Evolutionary conservation across 371 early-diverging fungal genomes (phyloP).

Genomic region (Blakeslea trispora): DNA sequence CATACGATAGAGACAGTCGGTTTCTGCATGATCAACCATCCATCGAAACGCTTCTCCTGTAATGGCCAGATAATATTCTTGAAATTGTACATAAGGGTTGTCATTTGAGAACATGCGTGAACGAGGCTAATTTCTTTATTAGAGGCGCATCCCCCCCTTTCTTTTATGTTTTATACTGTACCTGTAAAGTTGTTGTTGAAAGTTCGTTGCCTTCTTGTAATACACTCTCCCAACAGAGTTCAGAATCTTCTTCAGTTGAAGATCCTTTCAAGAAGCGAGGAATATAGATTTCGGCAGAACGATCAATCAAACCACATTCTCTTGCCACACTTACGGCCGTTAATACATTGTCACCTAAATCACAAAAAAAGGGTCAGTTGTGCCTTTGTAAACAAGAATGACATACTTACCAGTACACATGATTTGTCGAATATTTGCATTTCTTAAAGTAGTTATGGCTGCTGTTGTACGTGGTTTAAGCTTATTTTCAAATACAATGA

Average conservation of each 20-base stretch:
- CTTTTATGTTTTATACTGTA: conserved; percentile 23
- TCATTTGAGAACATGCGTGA: not conserved
- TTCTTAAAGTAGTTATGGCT: conserved; percentile 82
- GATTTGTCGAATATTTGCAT: conserved; percentile 90
- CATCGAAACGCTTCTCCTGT: conserved; percentile 96
- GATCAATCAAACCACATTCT: conserved; percentile 82
- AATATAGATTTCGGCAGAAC: conserved; percentile 55
- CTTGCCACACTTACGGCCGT: conserved; percentile 97
- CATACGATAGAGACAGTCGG: conserved; percentile 75
- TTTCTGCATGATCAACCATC: conserved; percentile 84
- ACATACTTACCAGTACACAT: conserved; percentile 92
- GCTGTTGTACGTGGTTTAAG: conserved; percentile 87
- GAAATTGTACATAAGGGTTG: conserved; percentile 20
- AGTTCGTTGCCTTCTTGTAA: conserved; percentile 58
- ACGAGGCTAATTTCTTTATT: not conserved
- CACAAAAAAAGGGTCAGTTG: not conserved
- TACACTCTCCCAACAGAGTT: conserved; percentile 75
- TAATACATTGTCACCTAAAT: conserved; percentile 91
- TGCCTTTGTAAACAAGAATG: conserved; percentile 2
- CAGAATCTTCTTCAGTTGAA: conserved; percentile 53
- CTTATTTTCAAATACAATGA: conserved; percentile 99
- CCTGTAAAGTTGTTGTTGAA: conserved; percentile 66
- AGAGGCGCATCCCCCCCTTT: not conserved
- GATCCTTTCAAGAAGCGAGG: conserved; percentile 59
- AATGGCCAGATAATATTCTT: conserved; percentile 78